Percentiles rank a stretch among this genome's conserved stretches.
Conservation (phyloP, 805 yeast genomes). For the Lachancea meyersii region DNA sequence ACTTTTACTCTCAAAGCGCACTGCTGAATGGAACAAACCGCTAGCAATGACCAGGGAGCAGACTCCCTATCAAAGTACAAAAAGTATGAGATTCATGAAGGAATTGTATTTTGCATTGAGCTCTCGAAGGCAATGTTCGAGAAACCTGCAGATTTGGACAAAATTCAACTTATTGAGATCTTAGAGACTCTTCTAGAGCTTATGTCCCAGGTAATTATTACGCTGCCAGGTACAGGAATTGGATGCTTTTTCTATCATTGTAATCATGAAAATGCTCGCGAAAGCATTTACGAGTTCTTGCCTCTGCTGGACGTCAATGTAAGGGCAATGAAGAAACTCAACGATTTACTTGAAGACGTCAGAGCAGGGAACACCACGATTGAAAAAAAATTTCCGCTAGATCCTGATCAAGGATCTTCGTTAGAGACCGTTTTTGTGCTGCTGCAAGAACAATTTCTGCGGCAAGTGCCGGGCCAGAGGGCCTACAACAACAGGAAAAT, state of each 20-base stretch:
- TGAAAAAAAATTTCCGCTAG: slow-evolving; percentile 28
- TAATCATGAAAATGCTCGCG: slow-evolving; percentile 32
- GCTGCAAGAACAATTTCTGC: slow-evolving; percentile 50
- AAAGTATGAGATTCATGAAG: slow-evolving; percentile 49
- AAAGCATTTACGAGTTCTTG: slow-evolving; percentile 46
- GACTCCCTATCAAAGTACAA: slow-evolving; percentile 9
- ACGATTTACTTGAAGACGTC: slow-evolving; percentile 45
- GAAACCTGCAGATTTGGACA: slow-evolving; percentile 33
- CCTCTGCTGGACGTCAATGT: slow-evolving; percentile 50
- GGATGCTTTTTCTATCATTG: slow-evolving; percentile 65
- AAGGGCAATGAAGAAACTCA: slow-evolving; percentile 49
- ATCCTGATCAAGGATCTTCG: slow-evolving; percentile 21
- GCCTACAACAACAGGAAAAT: slow-evolving; percentile 51
- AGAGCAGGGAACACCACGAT: slow-evolving; percentile 22
- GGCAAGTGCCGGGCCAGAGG: slow-evolving; percentile 35
- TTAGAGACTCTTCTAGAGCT: slow-evolving; percentile 54
- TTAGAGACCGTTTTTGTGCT: slow-evolving; percentile 42
- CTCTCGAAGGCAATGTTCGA: slow-evolving; percentile 41
- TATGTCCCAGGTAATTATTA: slow-evolving; percentile 58
- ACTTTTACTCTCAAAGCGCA: too few species aligned
- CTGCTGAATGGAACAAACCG: background rate
- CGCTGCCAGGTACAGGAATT: slow-evolving; percentile 62
- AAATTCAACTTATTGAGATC: slow-evolving; percentile 45
- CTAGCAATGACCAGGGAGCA: background rate
- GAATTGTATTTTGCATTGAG: slow-evolving; percentile 58